phyloP scores from a whole-genome alignment of 2,329 filamentous ascomycete genomes.

The Aurifilum marmelostoma region DNA sequence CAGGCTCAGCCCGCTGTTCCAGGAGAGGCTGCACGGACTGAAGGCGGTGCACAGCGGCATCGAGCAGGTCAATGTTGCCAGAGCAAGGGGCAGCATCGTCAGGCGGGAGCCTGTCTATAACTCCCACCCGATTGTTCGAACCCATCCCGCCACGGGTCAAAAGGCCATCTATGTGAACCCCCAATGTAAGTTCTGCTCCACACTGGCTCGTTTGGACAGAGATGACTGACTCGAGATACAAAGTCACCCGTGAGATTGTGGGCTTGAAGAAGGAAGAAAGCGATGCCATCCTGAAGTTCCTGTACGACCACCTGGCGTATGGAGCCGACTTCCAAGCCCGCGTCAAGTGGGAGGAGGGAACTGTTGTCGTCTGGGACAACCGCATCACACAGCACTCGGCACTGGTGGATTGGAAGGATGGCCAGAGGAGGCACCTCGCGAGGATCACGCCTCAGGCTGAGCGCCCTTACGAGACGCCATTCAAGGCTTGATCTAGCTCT shows the following conservation, averaged over 20 bases:
- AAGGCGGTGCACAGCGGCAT: slow-evolving; percentile 79
- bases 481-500: slow-evolving; percentile 36
- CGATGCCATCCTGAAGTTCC: slow-evolving; percentile 74
- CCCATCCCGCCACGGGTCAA: slow-evolving; percentile 81
- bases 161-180: slow-evolving; percentile 84
- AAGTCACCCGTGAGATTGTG: slow-evolving; percentile 79
- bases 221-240: slow-evolving; percentile 40
- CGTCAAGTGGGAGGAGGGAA: slow-evolving; percentile 78
- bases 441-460: slow-evolving; percentile 85
- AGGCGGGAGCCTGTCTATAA: slow-evolving; percentile 75
- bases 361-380: slow-evolving; percentile 88
- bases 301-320: slow-evolving; percentile 74
- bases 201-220: not conserved
- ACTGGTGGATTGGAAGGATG: slow-evolving; percentile 79
- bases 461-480: slow-evolving; percentile 72
- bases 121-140: slow-evolving; percentile 77
- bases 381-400: slow-evolving; percentile 79
- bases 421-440: slow-evolving; percentile 77
- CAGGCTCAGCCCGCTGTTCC: slow-evolving; percentile 77
- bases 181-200: slow-evolving; percentile 64
- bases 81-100: slow-evolving; percentile 69
- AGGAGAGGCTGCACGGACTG: slow-evolving; percentile 78
- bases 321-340: slow-evolving; percentile 74
- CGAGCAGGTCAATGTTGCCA: slow-evolving; percentile 76
- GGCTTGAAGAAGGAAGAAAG: slow-evolving; percentile 87